Base-by-base conservation (phyloP, 1,284 basidiomycete species). In the Hypsizygus ulmarius region DNA sequence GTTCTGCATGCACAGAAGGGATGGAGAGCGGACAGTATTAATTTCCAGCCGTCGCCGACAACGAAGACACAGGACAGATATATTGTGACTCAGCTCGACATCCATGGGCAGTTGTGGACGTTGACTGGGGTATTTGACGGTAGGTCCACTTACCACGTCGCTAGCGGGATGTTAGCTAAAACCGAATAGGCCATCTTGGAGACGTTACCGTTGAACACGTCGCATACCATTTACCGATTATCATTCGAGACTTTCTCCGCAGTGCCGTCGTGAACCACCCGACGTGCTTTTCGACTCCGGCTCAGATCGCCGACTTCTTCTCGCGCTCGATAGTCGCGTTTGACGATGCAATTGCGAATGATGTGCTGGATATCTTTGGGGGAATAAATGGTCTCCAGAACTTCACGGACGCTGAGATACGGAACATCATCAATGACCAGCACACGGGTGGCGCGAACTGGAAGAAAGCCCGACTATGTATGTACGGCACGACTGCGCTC, bases 401-500 rank as follows among this genome's bases (percentile, higher is more conserved):
- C 10, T 77, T 77, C 63, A 71, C 77, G 1, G 79, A 84, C 55
- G 68, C 73, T 14, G 63, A 79, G 46, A 80, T 86, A 29, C 69
- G 75, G 45, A 56, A 63, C 12, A 74, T 81, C 34, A 77, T 85
- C 58, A 82, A 87, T 48, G 82, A 87, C 59, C 78, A 81, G 48
- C 71, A 75, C 37, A 60, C 61, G 10, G 79, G 77, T 3, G 82
- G 82, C 3, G 68, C 64, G 18, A 84, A 83, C 58, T 82, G 82
- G 68, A 68, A 77, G 47, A 84, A 82, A 60, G 78, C 78, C 11
- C 65, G 79, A 40, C 67, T 84, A 35, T 84, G 82, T 60, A 84
- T 88, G 81, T 81, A 84, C 53, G 84, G 84, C 12, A 86, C 82
- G 2, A 88, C 85, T 2, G 83, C 80, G 4, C 72, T 87, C 35